Base-by-base conservation (phyloP, 2,329 filamentous ascomycete genomes). In the Colletotrichum sp. region DNA sequence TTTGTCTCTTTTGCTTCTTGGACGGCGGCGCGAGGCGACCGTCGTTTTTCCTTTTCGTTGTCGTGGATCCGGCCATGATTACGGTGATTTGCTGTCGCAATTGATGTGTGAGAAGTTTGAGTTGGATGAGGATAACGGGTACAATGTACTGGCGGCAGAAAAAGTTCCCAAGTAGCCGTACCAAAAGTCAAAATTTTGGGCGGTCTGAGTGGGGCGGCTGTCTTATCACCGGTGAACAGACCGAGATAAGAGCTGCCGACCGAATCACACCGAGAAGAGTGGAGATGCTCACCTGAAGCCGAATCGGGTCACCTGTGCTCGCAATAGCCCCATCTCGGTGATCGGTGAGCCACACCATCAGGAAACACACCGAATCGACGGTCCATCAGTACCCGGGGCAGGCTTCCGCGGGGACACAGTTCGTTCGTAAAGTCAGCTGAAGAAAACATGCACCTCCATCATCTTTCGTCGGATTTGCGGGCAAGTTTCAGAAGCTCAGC, bases 1-100 rank as follows among this genome's bases (percentile, higher is more conserved):
- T 79, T 75, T 87, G 85, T 83, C 80, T 78, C 77, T 85, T 87
- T 66, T 83, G 82, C 82, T 86, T 91, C 84, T 92, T 92, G 26
- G 84, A 83, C 1, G 89, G 89, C 16, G 87, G 84, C 60, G 82
- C 81, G 3, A 81, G 78, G 39, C 83, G 83, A 32, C 83, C 82
- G 65, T 80, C 82, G 21, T 80, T 79, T 63, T 81, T 79, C 36
- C 84, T 81, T 78, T 86, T 86, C 61, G 83, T 84, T 26, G 77
- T 68, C 61, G 77, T 76, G 75, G 81, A 64, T 28, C 80, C 82
- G 63, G 82, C 81, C 83, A 83, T 82, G 21, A 4, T 36, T 76
- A n/a, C 36, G 10, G 21, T 10, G 13, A 10, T 16, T 26, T 64
- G 34, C 6, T 14, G 14, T 24, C 18, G 36, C 28, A 68, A 39